These are phyloP conservation scores for Mortierella alpina DNA, from an alignment of 192 early-diverging fungal genomes.

Conservation along the genomic window DNA sequence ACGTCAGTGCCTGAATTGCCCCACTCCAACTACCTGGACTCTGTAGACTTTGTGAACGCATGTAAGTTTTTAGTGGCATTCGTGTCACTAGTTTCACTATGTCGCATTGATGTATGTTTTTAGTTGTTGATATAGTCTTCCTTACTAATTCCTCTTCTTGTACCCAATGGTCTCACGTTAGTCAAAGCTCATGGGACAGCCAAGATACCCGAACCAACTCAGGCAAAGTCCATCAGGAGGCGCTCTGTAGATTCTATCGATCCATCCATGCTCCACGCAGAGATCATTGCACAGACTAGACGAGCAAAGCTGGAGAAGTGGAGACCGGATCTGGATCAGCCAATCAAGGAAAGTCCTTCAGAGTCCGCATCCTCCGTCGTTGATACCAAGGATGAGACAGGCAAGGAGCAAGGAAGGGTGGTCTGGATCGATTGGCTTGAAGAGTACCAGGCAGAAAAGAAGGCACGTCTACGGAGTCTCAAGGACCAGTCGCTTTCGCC, in stretches of 20 bases:
- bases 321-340: slow-evolving; percentile 34
- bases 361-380: not conserved
- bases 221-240: slow-evolving; percentile 40
- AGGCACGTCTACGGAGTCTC: slow-evolving; percentile 11
- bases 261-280: slow-evolving; percentile 49
- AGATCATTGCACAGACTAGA: slow-evolving; percentile 51
- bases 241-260: slow-evolving; percentile 50
- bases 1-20: slow-evolving; percentile 42
- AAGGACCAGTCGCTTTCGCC: slow-evolving; percentile 29
- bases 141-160: not conserved
- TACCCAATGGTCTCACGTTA: not conserved
- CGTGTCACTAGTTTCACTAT: too few species aligned
- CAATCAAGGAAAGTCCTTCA: not conserved
- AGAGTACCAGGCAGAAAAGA: slow-evolving; percentile 41
- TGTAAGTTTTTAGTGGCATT: slow-evolving; percentile 16
- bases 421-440: slow-evolving; percentile 53
- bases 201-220: slow-evolving; percentile 43
- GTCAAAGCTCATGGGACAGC: slow-evolving; percentile 37
- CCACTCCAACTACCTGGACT: slow-evolving; percentile 46
- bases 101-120: not conserved
- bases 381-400: not conserved
- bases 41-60: slow-evolving; percentile 54
- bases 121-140: too few species aligned
- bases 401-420: slow-evolving; percentile 8
- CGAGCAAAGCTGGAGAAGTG: slow-evolving; percentile 51